Evolutionary conservation across 176 grass and related monocot species (phyloP), one percentile per base, ranked within the genome.

Genomic region (Leersia perrieri): DNA sequence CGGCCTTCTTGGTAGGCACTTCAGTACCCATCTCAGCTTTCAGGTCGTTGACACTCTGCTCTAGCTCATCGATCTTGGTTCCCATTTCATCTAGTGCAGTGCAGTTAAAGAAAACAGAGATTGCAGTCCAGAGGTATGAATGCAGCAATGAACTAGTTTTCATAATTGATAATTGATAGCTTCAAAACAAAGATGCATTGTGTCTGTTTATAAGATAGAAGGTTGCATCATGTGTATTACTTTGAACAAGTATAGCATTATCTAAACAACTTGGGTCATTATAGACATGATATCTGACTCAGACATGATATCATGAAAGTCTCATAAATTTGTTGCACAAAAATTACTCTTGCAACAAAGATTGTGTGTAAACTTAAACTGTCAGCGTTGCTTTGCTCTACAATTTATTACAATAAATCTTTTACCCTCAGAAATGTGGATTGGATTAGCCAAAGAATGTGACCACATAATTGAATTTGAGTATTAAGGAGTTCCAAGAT

Each of bases 81-180:
- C 90, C 95, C 90, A 98, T 98, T 71, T 98, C 95, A 81, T 98
- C 95, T 80, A 94, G 95, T 98, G 88, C 74, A 66, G 34, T 61
- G 83, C 6, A 60, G 90, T 98, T 89, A 98, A 94, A 85, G 79
- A 73, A 84, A 88, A 73, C 22, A 82, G 35, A 89, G 3, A 63
- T 33, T 22, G 82, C 32, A 34, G 27, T 16, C 64, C 6, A 35
- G 4, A 85, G 2, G 33, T 49, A 77, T 35, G 60, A 68, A 67
- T 68, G 73, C 5, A 32, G 27, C 35, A 15, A 38, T 16, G 8
- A 22, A 77, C 12, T 76, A 38, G 20, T 58, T 31, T n/a, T 9
- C 27, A 33, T 27, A 80, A 71, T 53, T 63, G 20, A 49, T 22
- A 82, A 70, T 47, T 42, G 3, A 81, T 27, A 15, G 11, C 15